Evolutionary conservation across 2,329 filamentous ascomycete genomes (phyloP).

Genomic region (Colletotrichum sp.): DNA sequence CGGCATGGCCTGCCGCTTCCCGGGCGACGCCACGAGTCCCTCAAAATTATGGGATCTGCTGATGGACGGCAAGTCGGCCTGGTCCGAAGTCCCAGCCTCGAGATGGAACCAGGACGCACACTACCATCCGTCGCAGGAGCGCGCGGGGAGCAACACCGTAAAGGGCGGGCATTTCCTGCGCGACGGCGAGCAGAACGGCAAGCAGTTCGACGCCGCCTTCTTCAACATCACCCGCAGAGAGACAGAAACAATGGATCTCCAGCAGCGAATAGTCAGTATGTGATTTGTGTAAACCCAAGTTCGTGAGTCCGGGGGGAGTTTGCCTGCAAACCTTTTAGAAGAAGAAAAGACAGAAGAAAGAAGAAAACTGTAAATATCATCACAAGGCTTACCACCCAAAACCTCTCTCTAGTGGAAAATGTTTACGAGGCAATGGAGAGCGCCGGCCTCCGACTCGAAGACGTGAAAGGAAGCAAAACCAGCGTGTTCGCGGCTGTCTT

Average conservation of each 20-base stretch:
- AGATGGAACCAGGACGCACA: not conserved
- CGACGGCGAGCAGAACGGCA: constrained; percentile 24
- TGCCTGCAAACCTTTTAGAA: not conserved
- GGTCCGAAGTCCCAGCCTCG: not conserved
- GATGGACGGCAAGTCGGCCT: constrained; percentile 23
- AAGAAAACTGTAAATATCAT: not conserved
- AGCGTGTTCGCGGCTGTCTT: constrained; percentile 6
- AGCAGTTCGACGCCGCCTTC: constrained; percentile 40
- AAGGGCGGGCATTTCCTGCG: constrained; percentile 29
- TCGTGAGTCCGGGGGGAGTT: not conserved
- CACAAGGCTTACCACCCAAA: not conserved
- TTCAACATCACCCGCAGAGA: constrained; percentile 45
- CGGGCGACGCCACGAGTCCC: constrained; percentile 38
- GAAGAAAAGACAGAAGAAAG: not conserved
- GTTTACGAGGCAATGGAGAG: constrained; percentile 25
- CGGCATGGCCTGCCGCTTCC: constrained; percentile 46
- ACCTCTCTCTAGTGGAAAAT: constrained; percentile 16
- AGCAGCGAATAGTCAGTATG: constrained; percentile 21
- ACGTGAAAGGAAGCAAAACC: not conserved
- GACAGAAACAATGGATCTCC: constrained; percentile 33
- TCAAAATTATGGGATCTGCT: constrained; percentile 43
- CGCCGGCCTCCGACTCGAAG: constrained; percentile 19
- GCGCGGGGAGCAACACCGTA: not conserved
- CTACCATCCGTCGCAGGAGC: not conserved
- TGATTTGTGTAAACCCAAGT: not conserved